phyloP scores from a whole-genome alignment of 129 eudicot species.

The Chrysanthemum seticuspe region DNA sequence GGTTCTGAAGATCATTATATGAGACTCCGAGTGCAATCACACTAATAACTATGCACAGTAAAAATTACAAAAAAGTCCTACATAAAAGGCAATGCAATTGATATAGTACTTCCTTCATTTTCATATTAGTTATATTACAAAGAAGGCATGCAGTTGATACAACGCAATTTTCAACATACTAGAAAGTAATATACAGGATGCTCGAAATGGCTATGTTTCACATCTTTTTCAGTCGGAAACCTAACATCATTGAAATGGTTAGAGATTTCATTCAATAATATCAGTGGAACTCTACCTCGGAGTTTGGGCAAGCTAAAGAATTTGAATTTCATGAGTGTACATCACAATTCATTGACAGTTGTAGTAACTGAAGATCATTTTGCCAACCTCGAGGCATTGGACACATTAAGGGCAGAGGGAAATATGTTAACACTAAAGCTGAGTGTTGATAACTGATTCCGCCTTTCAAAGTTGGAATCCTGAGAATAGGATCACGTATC shows the following conservation, averaged over 20 bases:
- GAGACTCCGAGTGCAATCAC: too few relatives aligned
- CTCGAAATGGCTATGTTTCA: too few relatives aligned
- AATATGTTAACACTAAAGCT: conserved; percentile 30
- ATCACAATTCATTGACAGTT: conserved; percentile 30
- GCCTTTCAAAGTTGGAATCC: conserved; percentile 24
- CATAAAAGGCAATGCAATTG: too few relatives aligned
- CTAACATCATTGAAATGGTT: conserved; percentile 22
- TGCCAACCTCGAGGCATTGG: conserved; percentile 31
- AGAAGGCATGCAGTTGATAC: too few relatives aligned
- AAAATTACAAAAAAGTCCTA: too few relatives aligned
- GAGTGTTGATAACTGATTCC: conserved; percentile 27
- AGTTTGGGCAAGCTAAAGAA: conserved; percentile 34
- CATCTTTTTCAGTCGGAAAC: conserved; percentile 22
- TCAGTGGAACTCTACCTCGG: conserved; percentile 39
- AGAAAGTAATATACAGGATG: too few relatives aligned
- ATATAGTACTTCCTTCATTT: too few relatives aligned
- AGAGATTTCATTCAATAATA: conserved; percentile 19
- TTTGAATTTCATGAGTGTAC: conserved; percentile 13
- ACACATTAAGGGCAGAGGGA: conserved; percentile 11
- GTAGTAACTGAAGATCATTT: conserved; percentile 40
- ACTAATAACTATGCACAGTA: too few relatives aligned
- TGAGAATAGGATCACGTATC: conserved; percentile 21
- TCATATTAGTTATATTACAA: too few relatives aligned
- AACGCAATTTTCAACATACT: too few relatives aligned
- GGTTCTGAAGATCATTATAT: too few relatives aligned